Percentiles rank a stretch among this genome's conserved stretches.
Conservation (phyloP, 2,329 filamentous ascomycete species). For the Pseudohalonectria lignicola region DNA sequence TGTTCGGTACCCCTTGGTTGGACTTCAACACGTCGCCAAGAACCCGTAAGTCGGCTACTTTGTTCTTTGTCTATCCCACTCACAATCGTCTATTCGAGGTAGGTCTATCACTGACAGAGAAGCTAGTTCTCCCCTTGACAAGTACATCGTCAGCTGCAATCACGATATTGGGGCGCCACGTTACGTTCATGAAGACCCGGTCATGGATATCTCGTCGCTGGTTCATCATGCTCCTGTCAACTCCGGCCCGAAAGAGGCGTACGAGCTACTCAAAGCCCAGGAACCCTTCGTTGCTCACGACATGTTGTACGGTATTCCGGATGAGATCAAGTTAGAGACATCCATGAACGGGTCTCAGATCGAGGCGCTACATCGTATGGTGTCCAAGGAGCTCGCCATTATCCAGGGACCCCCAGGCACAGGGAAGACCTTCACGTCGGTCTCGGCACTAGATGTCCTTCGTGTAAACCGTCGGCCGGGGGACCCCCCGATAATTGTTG, state of each 20-base stretch:
- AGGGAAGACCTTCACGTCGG: conserved; percentile 72
- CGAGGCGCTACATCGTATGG: conserved; percentile 54
- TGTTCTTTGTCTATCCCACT: conserved; percentile 14
- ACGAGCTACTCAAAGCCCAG: neutral
- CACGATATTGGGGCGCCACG: conserved; percentile 16
- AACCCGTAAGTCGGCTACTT: conserved; percentile 34
- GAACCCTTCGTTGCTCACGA: conserved; percentile 9
- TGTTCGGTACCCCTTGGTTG: conserved; percentile 58
- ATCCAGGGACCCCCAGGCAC: conserved; percentile 72
- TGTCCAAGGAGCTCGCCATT: conserved; percentile 62
- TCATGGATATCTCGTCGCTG: conserved; percentile 21
- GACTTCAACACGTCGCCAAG: conserved; percentile 51
- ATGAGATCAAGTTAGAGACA: conserved; percentile 14
- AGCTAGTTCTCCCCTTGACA: conserved; percentile 40
- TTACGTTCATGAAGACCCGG: conserved; percentile 17
- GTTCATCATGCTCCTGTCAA: conserved; percentile 14
- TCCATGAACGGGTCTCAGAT: conserved; percentile 62
- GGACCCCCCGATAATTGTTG: conserved; percentile 62
- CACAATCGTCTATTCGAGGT: neutral
- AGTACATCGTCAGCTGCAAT: conserved; percentile 45
- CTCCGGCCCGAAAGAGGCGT: neutral
- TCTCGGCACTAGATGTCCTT: conserved; percentile 57
- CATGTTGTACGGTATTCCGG: conserved; percentile 9
- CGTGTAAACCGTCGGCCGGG: conserved; percentile 42
- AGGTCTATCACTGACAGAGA: too few species aligned